Evolutionary conservation across 2,329 filamentous ascomycete species (phyloP), one percentile per base, ranked within the genome.

Genomic region (Ophiocordyceps camponoti-saundersi): DNA sequence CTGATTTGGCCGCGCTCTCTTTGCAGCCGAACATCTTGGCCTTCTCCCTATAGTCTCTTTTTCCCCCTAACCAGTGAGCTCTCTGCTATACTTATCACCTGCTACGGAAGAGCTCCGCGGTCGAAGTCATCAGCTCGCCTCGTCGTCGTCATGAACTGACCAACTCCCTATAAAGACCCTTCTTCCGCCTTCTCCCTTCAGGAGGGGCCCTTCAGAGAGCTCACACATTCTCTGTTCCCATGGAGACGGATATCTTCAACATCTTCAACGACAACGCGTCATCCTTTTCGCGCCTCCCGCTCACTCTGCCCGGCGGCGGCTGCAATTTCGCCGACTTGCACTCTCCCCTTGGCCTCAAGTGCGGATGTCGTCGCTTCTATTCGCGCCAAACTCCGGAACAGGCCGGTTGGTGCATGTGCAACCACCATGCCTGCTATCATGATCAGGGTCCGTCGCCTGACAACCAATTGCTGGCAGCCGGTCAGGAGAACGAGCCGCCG

Each of bases 331-430:
- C 75, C 49, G 73, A 79, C 54, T 55, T 76, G 48, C 68, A 62
- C 4, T 66, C 68, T 49, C 65, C 72, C 51, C 67, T 66, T 56
- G 72, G 70, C 48, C 64, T 69, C 30, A 68, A 67, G 49, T 79
- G 75, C 51, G 75, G 75, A 56, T 79, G 75, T 53, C 74, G 75
- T 52, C 73, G 74, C 46, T 79, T 79, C 61, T 79, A 74, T 73
- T 69, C 68, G 55, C 69, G 68, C 50, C 61, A 61, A 47, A 44
- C 56, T 61, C 53, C 59, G 47, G 68, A 69, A 46, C 67, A 75
- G 54, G 55, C 64, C 26, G 63, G 64, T 49, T 76, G 69, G 66
- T 79, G 75, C 61, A 78, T 79, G 75, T 79, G 75, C 55, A 72
- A 71, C 46, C 75, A 79, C 53, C 75, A 79, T 59, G 75, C 75